Conservation (phyloP, 768 basidiomycete species). For the Kwoniella dejecticola region DNA sequence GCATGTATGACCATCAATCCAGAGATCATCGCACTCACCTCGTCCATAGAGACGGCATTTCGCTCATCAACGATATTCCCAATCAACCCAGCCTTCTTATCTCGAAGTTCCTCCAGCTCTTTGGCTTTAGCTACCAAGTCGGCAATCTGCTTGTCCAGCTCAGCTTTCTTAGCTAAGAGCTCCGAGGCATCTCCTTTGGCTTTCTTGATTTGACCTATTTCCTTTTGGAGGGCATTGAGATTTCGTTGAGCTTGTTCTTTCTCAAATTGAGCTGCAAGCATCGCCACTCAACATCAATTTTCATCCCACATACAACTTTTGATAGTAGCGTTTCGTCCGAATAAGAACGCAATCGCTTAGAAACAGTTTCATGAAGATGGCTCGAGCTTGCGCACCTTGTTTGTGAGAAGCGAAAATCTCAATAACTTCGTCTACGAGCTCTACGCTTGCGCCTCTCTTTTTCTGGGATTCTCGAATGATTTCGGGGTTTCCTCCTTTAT, state of each 20-base stretch:
- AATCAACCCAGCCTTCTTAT: slow-evolving; percentile 71
- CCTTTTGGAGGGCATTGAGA: slow-evolving; percentile 87
- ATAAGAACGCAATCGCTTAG: background rate
- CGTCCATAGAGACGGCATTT: slow-evolving; percentile 81
- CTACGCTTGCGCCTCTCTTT: slow-evolving; percentile 83
- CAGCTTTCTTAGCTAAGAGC: slow-evolving; percentile 77
- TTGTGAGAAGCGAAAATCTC: slow-evolving; percentile 92
- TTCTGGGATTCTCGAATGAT: slow-evolving; percentile 88
- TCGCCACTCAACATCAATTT: background rate
- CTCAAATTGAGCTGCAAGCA: slow-evolving; percentile 95
- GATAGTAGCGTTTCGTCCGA: no score
- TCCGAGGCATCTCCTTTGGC: slow-evolving; percentile 90
- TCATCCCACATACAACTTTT: background rate
- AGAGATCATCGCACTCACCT: slow-evolving; percentile 62
- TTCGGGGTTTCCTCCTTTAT: slow-evolving; percentile 80
- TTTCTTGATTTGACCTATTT: slow-evolving; percentile 93
- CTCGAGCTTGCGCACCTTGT: slow-evolving; percentile 72
- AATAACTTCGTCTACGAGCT: slow-evolving; percentile 91
- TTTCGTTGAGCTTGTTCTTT: slow-evolving; percentile 74
- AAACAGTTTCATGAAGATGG: no score
- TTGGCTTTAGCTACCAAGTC: slow-evolving; percentile 75
- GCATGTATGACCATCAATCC: no score
- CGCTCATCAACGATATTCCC: slow-evolving; percentile 90
- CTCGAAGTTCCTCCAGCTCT: slow-evolving; percentile 64
- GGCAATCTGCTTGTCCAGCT: slow-evolving; percentile 78